These are phyloP conservation scores for Rhodotorula sp. DNA, from an alignment of 1,284 basidiomycete species.

Conservation along the genomic window DNA sequence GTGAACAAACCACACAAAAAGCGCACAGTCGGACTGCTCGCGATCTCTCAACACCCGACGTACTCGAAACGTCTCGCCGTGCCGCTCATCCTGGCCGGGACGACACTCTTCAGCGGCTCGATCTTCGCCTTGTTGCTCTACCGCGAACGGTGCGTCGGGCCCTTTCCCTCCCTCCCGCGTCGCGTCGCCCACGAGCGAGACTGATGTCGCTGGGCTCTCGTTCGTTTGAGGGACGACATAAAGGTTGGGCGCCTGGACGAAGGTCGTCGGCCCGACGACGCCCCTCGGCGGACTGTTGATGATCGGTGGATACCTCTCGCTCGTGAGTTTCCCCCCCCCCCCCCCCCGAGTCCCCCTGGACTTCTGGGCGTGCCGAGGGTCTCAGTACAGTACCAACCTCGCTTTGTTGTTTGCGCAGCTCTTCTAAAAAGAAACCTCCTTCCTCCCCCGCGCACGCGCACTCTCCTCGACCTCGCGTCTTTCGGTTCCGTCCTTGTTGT, in stretches of 20 bases:
- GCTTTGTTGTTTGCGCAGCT: no score
- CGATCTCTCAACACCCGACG: slow-evolving; percentile 36
- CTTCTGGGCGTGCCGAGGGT: no score
- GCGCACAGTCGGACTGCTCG: slow-evolving; percentile 28
- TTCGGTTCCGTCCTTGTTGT: no score
- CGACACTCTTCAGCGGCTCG: slow-evolving; percentile 30
- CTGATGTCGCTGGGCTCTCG: no score
- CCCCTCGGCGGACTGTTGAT: slow-evolving; percentile 35
- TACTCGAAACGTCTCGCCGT: slow-evolving; percentile 27
- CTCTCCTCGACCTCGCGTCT: no score
- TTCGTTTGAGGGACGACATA: not conserved
- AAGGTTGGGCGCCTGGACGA: slow-evolving; percentile 29
- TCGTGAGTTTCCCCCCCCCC: no score
- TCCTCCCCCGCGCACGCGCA: no score
- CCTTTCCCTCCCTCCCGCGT: no score
- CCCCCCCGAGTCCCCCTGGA: no score
- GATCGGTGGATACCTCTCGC: slow-evolving; percentile 32
- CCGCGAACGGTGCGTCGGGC: slow-evolving; percentile 22
- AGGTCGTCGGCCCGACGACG: slow-evolving; percentile 32
- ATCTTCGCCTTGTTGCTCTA: slow-evolving; percentile 37
- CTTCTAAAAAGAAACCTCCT: no score
- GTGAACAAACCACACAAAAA: not conserved
- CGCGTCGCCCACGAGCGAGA: no score
- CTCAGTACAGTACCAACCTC: no score
- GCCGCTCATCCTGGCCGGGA: slow-evolving; percentile 32